Conservation (phyloP, 805 yeast species). For the Millerozyma miso region DNA sequence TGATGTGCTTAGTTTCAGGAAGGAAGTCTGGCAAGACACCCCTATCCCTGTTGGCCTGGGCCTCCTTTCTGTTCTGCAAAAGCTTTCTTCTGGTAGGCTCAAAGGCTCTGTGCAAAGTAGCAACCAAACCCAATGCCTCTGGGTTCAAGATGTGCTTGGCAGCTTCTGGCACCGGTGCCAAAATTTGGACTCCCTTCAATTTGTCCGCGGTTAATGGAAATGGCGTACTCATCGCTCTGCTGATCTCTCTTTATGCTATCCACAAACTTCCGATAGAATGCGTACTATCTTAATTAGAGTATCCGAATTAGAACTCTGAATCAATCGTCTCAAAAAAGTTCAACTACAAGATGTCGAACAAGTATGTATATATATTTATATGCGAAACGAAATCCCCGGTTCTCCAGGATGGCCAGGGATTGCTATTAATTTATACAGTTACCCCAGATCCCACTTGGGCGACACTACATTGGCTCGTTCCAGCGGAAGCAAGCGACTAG, state of each 20-base stretch:
- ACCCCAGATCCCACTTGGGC: constrained; percentile 10
- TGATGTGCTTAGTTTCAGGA: constrained; percentile 63
- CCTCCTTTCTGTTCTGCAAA: constrained; percentile 56
- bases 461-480: constrained; percentile 6
- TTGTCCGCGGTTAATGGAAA: constrained; percentile 42
- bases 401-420: neutral
- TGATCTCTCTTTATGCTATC: neutral
- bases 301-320: neutral
- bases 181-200: constrained; percentile 50
- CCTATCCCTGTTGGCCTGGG: constrained; percentile 57
- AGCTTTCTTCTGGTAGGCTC: constrained; percentile 56
- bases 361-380: neutral
- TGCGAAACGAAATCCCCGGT: neutral
- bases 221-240: constrained; percentile 35
- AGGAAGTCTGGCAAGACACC: constrained; percentile 62
- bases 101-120: constrained; percentile 70
- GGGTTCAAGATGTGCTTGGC: constrained; percentile 54
- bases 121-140: constrained; percentile 66
- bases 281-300: neutral
- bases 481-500: constrained; percentile 9
- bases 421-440: constrained; percentile 8
- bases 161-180: constrained; percentile 46
- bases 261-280: neutral
- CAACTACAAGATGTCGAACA: too few species aligned
- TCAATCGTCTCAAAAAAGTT: too few species aligned